phyloP scores from a whole-genome alignment of 257 asterid genomes.

The Solanum chmielewskii region DNA sequence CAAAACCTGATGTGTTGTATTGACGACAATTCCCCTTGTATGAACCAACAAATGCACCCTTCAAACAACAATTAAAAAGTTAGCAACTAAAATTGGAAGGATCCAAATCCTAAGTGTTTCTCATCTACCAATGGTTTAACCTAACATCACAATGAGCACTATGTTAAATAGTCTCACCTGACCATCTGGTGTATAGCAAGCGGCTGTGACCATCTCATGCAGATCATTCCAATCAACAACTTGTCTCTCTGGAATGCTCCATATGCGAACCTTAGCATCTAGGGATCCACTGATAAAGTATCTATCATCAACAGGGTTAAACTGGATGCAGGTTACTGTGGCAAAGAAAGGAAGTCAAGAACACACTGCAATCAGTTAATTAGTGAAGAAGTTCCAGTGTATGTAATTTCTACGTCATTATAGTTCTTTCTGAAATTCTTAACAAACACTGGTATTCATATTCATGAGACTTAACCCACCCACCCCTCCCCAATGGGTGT shows the following conservation, averaged over 20 bases:
- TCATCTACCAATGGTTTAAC: slow-evolving; percentile 5
- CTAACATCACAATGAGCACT: neutral
- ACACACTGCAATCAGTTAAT: slow-evolving; percentile 16
- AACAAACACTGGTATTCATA: neutral
- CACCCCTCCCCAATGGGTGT: too few species aligned
- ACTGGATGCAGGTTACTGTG: slow-evolving; percentile 96
- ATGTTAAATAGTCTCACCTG: slow-evolving; percentile 50
- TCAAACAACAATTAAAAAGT: slow-evolving; percentile 7
- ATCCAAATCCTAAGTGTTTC: neutral
- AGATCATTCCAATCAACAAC: slow-evolving; percentile 98
- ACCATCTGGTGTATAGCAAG: slow-evolving; percentile 98
- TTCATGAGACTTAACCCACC: neutral
- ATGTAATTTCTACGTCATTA: neutral
- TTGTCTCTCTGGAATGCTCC: slow-evolving; percentile 93
- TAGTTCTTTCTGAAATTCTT: neutral
- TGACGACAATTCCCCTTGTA: slow-evolving; percentile 92
- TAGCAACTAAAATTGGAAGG: neutral
- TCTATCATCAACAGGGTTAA: slow-evolving; percentile 92
- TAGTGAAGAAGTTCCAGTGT: neutral
- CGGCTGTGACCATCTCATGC: slow-evolving; percentile 99
- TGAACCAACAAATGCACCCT: slow-evolving; percentile 96
- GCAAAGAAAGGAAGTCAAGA: slow-evolving; percentile 20
- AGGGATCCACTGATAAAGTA: slow-evolving; percentile 98
- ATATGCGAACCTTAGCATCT: slow-evolving; percentile 96
- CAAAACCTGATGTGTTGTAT: slow-evolving; percentile 70